Evolutionary conservation across 164 flowering plant genomes (phyloP), one percentile per base, ranked within the genome.

Genomic region (Vitis riparia): DNA sequence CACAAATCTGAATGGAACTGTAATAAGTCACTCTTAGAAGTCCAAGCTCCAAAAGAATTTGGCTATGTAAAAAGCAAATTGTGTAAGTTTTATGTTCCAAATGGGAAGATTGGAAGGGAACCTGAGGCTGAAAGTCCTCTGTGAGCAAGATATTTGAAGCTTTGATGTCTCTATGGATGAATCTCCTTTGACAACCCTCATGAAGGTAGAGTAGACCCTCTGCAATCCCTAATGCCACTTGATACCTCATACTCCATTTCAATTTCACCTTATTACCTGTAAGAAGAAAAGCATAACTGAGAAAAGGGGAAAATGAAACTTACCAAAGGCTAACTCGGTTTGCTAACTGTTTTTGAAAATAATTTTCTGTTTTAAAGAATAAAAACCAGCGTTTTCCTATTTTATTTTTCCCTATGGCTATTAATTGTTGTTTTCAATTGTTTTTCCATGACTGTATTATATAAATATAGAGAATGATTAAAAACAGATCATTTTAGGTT

Each of bases 101-200:
- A 50, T 17, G 30, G 17, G 23, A 47, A 55, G 59, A 30, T 11
- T 27, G 19, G 12, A 32, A 59, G 53, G 2, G 14, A 76, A 87
- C 93, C 87, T 87, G 88, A 73, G 93, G 90, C 66, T 73, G 84
- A 68, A 77, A 89, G 52, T 84, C 82, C 48, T 81, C 73, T 3
- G 85, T 81, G 44, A 89, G 91, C 81, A 89, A 81, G 71, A 89
- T 88, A 74, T 89, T 89, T 55, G 91, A 87, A 71, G 94, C 87
- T 63, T 87, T 89, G 56, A 89, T 88, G 55, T 89, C 94, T 79
- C 91, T 79, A 55, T 89, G 94, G 53, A 89, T 86, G 68, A 89
- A 86, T 80, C 94, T 81, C 74, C 87, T 85, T 23, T 84, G 84
- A 75, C 94, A 85, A 53, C 83, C 86, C 67, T 85, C 81, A 59